Conservation (phyloP, 768 basidiomycete species). For the Lactarius vividus region DNA sequence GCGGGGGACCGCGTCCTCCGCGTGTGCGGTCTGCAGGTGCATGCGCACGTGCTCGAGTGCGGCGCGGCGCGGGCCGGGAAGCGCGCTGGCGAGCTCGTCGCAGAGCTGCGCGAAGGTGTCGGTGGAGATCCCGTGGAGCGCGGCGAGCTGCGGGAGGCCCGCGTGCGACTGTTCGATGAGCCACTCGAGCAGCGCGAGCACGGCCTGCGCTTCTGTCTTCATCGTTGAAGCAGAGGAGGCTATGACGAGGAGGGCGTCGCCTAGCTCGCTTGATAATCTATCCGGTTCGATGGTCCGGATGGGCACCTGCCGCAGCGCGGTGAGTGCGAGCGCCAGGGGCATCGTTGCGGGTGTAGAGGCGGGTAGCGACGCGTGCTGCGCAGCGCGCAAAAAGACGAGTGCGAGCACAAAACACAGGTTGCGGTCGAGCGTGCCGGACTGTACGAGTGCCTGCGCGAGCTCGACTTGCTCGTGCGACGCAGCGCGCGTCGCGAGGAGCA, state of each 20-base stretch:
- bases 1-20: slow-evolving; percentile 23
- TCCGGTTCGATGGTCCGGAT: slow-evolving; percentile 25
- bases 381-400: slow-evolving; percentile 31
- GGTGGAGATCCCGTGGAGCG: slow-evolving; percentile 48
- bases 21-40: slow-evolving; percentile 32
- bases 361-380: slow-evolving; percentile 30
- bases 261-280: slow-evolving; percentile 36
- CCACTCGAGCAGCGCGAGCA: slow-evolving; percentile 55
- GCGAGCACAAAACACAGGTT: slow-evolving; percentile 29
- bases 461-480: slow-evolving; percentile 45
- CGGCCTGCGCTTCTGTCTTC: slow-evolving; percentile 35
- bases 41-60: slow-evolving; percentile 37
- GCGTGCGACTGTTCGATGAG: slow-evolving; percentile 39
- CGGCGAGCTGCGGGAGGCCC: slow-evolving; percentile 42
- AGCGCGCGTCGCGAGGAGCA: slow-evolving; percentile 49
- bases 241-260: slow-evolving; percentile 37
- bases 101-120: slow-evolving; percentile 49
- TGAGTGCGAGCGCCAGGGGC: slow-evolving; percentile 16
- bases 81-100: slow-evolving; percentile 37
- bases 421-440: slow-evolving; percentile 32
- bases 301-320: slow-evolving; percentile 20
- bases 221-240: slow-evolving; percentile 36
- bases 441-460: slow-evolving; percentile 38
- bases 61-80: slow-evolving; percentile 32
- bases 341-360: slow-evolving; percentile 19